Percentiles rank a stretch among this genome's conserved stretches.
Evolutionary conservation across 768 basidiomycete genomes (phyloP).

Genomic region (Tulasnella sp.): DNA sequence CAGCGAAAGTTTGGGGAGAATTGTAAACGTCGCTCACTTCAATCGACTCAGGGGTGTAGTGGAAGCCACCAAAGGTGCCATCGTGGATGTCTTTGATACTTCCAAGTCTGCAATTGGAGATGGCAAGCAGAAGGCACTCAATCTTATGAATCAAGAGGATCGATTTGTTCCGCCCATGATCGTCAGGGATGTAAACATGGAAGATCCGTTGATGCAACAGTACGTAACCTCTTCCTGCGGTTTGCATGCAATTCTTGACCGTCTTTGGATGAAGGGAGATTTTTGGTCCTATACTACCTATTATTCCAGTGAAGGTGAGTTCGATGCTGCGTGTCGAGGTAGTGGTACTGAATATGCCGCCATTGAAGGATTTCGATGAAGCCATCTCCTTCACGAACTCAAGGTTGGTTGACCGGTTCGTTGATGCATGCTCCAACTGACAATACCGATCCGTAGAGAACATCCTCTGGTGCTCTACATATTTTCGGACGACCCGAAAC

Average conservation of each 20-base stretch:
- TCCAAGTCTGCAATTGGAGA: no score
- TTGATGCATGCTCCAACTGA: no score
- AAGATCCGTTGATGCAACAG: conserved; percentile 42
- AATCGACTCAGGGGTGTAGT: conserved; percentile 40
- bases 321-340: not conserved
- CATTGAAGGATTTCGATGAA: conserved; percentile 38
- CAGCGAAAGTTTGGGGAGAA: conserved; percentile 23
- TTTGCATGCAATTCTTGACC: not conserved
- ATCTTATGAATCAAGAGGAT: conserved; percentile 28
- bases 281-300: conserved; percentile 29
- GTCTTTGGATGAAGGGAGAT: conserved; percentile 23
- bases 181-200: conserved; percentile 38
- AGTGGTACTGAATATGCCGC: not conserved
- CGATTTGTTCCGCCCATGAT: conserved; percentile 47
- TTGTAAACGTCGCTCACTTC: conserved; percentile 43
- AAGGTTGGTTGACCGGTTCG: no score
- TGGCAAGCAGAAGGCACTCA: no score
- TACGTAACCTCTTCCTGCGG: conserved; percentile 6
- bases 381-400: conserved; percentile 35
- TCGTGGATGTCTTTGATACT: conserved; percentile 40
- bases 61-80: conserved; percentile 39
- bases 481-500: conserved; percentile 45
- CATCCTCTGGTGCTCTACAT: conserved; percentile 68
- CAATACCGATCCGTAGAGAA: no score
- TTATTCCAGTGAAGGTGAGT: conserved; percentile 22